A percentile compares a stretch with the other conserved stretches of the same genome.
phyloP scores from a whole-genome alignment of 345 rosid species.

The Populus tremula region DNA sequence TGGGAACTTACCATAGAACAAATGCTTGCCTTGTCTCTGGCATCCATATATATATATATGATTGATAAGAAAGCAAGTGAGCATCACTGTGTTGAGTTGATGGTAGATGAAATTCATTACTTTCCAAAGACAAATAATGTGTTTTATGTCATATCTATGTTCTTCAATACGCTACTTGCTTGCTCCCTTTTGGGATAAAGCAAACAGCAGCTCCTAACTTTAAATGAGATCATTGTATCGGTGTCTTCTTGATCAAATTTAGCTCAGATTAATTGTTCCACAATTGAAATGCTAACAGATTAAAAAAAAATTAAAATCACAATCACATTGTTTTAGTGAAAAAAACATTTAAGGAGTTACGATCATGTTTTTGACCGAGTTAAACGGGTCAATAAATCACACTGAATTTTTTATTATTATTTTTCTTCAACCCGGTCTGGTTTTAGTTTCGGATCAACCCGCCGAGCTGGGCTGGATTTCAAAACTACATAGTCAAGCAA shows the following conservation, averaged over 20 bases:
- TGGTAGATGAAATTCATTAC: not conserved
- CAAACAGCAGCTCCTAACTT: not conserved
- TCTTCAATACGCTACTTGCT: not conserved
- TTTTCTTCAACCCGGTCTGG: no score
- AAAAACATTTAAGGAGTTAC: no score
- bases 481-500: no score
- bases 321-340: no score
- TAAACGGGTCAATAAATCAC: no score
- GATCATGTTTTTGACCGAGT: no score
- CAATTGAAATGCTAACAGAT: not conserved
- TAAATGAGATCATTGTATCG: not conserved
- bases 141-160: not conserved
- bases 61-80: not conserved
- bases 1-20: not conserved
- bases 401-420: no score
- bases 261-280: not conserved
- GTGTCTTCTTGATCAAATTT: no score
- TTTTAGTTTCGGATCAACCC: no score
- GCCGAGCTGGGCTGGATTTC: no score
- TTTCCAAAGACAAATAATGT: not conserved
- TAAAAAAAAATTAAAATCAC: no score
- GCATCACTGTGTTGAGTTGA: not conserved
- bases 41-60: not conserved
- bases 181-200: not conserved
- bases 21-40: constrained; percentile 2